Evolutionary conservation across 805 yeast genomes (phyloP), one percentile per base, ranked within the genome.

Genomic region (Lipomyces spencermartinsiae): DNA sequence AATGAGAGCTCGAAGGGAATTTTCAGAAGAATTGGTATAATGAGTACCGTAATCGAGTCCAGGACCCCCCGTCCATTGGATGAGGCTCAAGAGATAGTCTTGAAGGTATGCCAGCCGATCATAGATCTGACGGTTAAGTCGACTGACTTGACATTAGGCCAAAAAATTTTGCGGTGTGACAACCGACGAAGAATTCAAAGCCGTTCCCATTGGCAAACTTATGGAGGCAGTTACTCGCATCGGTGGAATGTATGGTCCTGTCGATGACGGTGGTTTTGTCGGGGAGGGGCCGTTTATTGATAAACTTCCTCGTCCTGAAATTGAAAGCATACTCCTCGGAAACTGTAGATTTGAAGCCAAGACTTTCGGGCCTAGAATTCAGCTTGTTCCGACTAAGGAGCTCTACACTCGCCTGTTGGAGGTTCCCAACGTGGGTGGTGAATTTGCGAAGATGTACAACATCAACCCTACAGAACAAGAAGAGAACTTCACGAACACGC

Each of bases 1-100:
- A 63, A 69, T 33, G 56, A 63, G 34, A 66, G 58, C 12, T 57
- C 71, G n/a, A 62, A 65, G 29, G 71, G 75, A 1, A 56, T 64
- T 19, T 74, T 76, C 62, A 51, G 65, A 19, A 71, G 74, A 51
- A 68, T 74, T 22, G 79, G 76, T 12, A 63, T 70, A 58, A 65
- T 77, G 62, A 71, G 76, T 14, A 79, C 80, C 10, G 72, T 74
- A n/a, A 69, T 72, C 14, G 70, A 67, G 59, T 69, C 76, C 14
- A 64, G 74, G 53, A 71, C 76, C 1, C 65, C 73, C 35, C 58
- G 65, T 39, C 66, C 75, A 0, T 33, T 71, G 3, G 71, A 66
- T 2, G 74, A 71, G 34, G 76, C 75, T 58, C 56, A 64, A 37
- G 54, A 8, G 12, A 63, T 76, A 14, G 69, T 67, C 6, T 59